Evolutionary conservation across 2,329 filamentous ascomycete species (phyloP), one percentile per base, ranked within the genome.

Genomic region (Aspergillus proliferans): DNA sequence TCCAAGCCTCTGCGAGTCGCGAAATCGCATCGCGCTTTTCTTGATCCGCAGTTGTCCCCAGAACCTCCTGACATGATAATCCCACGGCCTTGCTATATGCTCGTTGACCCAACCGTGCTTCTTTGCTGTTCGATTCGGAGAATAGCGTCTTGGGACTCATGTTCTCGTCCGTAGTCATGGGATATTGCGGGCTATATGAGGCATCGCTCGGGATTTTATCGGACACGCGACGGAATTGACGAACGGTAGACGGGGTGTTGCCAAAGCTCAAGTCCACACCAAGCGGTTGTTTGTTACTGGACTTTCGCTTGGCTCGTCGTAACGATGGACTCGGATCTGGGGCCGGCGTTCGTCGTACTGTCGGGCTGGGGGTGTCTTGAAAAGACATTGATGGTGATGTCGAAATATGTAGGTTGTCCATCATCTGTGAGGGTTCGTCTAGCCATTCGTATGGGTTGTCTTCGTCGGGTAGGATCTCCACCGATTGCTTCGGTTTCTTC

Each of bases 191-290:
- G 41, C 22, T 43, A 34, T 61, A 62, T 1, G 57, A 53, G 15
- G 57, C 47, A 22, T 64, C 59, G 10, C 46, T 48, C 3, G 61
- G 19, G 76, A 82, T 58, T 77, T 76, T 74, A 59, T 88, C 87
- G 0, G 91, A 93, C 1, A 95, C 89, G 21, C 92, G 83, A 55
- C 88, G 87, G 75, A 96, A 97, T 46, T 95, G 85, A 47, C 91
- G 85, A 57, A 95, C 88, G 14, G 91, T 95, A 1, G 92, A 96
- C 1, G 88, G 88, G 6, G 85, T 87, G 68, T 97, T 97, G 46
- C 92, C 93, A 70, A 94, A 97, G 5, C 86, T 94, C 76, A 95
- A 85, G 62, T 97, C 89, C 1, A 93, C 80, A 48, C 90, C 89
- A 2, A 96, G 77, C 0, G 92, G 91, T 55, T 88, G 85, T 69